A percentile compares a stretch with the other conserved stretches of the same genome.
Conservation (phyloP, 208 protist species). For the Endotrypanum monterogeii region DNA sequence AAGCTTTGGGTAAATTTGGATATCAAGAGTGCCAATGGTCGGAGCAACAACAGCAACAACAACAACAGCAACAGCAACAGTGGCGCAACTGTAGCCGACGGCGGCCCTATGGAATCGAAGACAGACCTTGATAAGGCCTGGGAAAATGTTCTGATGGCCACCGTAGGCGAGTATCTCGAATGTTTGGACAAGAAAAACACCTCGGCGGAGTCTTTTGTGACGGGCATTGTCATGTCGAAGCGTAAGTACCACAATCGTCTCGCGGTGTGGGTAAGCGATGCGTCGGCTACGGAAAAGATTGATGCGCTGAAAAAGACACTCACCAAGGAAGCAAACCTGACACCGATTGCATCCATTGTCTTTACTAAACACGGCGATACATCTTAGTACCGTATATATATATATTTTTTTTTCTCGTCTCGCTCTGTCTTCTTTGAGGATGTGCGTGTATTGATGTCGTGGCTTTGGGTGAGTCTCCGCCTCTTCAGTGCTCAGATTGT, state of each 20-base stretch:
- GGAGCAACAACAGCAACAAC: slow-evolving; percentile 27
- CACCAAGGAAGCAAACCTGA: slow-evolving; percentile 35
- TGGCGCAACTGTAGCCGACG: slow-evolving; percentile 7
- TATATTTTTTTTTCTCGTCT: not conserved
- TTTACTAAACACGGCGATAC: slow-evolving; percentile 75
- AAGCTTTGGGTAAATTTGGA: slow-evolving; percentile 75
- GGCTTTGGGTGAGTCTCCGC: no score
- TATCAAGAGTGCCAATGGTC: slow-evolving; percentile 24
- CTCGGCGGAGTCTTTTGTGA: slow-evolving; percentile 40
- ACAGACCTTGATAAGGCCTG: slow-evolving; percentile 71
- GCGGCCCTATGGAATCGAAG: slow-evolving; percentile 31
- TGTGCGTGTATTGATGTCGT: slow-evolving; percentile 2
- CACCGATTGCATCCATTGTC: slow-evolving; percentile 36
- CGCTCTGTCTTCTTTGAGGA: slow-evolving; percentile 3
- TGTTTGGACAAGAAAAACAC: slow-evolving; percentile 32
- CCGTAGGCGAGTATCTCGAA: slow-evolving; percentile 83
- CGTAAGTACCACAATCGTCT: slow-evolving; percentile 83
- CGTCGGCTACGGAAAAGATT: slow-evolving; percentile 45
- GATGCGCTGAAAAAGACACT: slow-evolving; percentile 49
- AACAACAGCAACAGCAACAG: slow-evolving; percentile 31
- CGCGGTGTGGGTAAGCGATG: slow-evolving; percentile 74
- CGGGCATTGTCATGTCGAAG: slow-evolving; percentile 74
- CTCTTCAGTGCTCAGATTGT: no score
- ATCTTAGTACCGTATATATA: slow-evolving; percentile 11
- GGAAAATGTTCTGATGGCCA: slow-evolving; percentile 79